Base-by-base conservation (phyloP, 1,139 yeast species). In the Suhomyces kunorum region DNA sequence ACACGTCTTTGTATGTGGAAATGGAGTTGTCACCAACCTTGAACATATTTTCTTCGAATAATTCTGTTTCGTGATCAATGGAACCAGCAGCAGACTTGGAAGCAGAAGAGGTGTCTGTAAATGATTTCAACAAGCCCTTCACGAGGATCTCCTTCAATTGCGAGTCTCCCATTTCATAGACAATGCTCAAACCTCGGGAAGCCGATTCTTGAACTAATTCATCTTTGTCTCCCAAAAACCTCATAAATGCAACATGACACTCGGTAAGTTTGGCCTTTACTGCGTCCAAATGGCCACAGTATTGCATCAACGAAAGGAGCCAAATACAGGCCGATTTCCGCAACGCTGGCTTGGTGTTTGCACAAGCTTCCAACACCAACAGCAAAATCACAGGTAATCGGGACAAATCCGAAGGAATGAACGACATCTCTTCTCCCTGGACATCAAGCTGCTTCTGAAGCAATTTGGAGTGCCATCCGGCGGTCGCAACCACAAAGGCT, bases 191-290 rank as follows among this genome's bases (percentile, higher is more conserved):
- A 2, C 98, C 98, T 51, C 95, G 72, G 0, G 96, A 83, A 0
- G 98, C 97, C 11, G 95, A 77, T 48, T 92, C 98, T 57, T 90
- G 98, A 15, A 90, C 72, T 19, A 89, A 66, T 32, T 90, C 96
- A 55, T 89, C 96, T 42, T 82, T 68, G 47, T 85, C 94, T 1
- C 87, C 81, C 43, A 89, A 68, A 53, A 85, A 86, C 45, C 75
- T 71, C 87, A 84, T 77, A 52, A 92, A 89, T 0, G 86, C 66
- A 8, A 76, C 56, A 57, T 92, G 97, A 29, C 89, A 78, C 28
- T 73, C 76, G 5, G 74, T 63, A 1, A 87, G 66, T 14, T 66
- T 66, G 1, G 62, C 65, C 39, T 64, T 60, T 1, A 86, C 63
- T 0, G 59, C 59, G 0, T 68, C 55, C 6, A 72, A 57, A 32